These are phyloP conservation scores for Microbotryum scabiosae DNA, from an alignment of 1,284 basidiomycete species.

Conservation along the genomic window DNA sequence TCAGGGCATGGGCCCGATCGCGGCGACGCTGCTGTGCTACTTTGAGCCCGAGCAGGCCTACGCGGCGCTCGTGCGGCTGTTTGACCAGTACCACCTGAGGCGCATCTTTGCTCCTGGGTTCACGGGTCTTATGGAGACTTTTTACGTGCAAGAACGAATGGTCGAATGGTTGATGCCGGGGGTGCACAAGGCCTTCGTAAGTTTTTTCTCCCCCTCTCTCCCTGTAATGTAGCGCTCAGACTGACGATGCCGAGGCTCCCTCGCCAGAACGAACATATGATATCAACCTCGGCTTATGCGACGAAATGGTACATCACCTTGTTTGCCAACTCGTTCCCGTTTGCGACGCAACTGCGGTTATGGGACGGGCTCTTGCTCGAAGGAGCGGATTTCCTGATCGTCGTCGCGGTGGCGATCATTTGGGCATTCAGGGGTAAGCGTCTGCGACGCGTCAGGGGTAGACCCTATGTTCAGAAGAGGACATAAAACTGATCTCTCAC, in stretches of 20 bases:
- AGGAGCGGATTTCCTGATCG: conserved; percentile 78
- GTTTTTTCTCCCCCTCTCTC: conserved; percentile 31
- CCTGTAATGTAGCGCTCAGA: background rate
- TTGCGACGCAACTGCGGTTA: conserved; percentile 82
- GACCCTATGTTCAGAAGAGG: too few species aligned
- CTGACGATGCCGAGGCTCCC: background rate
- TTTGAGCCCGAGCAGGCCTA: conserved; percentile 82
- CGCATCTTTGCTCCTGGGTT: conserved; percentile 87
- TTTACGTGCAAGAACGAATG: conserved; percentile 86
- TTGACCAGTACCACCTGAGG: conserved; percentile 83
- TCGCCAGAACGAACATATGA: conserved; percentile 62
- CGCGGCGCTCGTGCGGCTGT: conserved; percentile 69
- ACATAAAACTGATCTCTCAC: too few species aligned
- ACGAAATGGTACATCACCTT: conserved; percentile 99
- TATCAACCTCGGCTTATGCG: conserved; percentile 87
- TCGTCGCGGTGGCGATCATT: conserved; percentile 74
- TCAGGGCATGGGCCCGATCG: conserved; percentile 98
- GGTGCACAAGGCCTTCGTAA: conserved; percentile 69
- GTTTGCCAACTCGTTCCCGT: conserved; percentile 82
- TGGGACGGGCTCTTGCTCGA: conserved; percentile 93
- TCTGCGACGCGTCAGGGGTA: background rate
- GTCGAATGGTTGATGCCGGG: conserved; percentile 76
- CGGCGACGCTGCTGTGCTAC: conserved; percentile 88
- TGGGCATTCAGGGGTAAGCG: conserved; percentile 72
- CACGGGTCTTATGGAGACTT: conserved; percentile 85